Evolutionary conservation across 352 stramenopile genomes (phyloP).

Genomic region (Blastocystis hominis): DNA sequence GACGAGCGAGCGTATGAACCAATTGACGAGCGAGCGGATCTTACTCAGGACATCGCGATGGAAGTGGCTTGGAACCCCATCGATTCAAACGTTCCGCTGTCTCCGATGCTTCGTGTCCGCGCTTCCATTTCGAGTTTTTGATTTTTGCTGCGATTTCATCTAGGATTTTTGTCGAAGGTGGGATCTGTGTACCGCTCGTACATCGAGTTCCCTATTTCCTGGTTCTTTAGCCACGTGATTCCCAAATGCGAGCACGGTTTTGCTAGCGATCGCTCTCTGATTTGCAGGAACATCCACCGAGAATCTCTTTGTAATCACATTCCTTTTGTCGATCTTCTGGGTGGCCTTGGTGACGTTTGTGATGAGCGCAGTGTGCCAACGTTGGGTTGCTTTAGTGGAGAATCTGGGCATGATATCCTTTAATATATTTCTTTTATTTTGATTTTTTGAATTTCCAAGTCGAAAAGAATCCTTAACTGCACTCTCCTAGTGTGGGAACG

Average conservation of each 20-base stretch:
- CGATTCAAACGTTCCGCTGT: background rate
- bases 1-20: slow-evolving; percentile 27
- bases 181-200: background rate
- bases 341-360: slow-evolving; percentile 53
- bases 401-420: slow-evolving; percentile 25
- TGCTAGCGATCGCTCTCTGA: background rate
- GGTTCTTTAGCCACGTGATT: slow-evolving; percentile 44
- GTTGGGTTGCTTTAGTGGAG: slow-evolving; percentile 55
- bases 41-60: background rate
- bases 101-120: background rate
- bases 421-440: background rate
- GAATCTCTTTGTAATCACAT: slow-evolving; percentile 33
- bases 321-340: slow-evolving; percentile 58
- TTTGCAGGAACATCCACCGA: background rate
- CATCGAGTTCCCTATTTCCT: background rate
- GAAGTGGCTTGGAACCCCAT: background rate
- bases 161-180: background rate
- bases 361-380: slow-evolving; percentile 50
- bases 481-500: slow-evolving; percentile 35
- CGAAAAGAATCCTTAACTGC: background rate
- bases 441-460: too few species aligned
- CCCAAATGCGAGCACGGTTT: background rate
- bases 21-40: background rate
- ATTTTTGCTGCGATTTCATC: background rate
- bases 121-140: background rate